These are phyloP conservation scores for Tuber umbilicatum DNA, from an alignment of 495 filamentous ascomycete species.

Conservation along the genomic window DNA sequence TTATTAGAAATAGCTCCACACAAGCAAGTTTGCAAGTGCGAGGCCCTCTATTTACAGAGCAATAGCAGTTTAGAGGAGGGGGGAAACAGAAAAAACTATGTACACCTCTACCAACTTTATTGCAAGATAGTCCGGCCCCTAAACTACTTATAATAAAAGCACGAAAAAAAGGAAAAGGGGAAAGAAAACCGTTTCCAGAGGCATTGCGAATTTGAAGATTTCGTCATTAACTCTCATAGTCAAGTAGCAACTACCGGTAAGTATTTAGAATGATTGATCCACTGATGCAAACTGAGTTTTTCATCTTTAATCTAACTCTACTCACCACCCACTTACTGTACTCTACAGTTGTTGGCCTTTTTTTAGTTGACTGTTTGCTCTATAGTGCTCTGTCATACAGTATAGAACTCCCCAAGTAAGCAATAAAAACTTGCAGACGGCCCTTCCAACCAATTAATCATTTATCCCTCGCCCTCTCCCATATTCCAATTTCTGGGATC, in stretches of 20 bases:
- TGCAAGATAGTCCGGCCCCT: no score
- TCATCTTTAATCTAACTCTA: neutral
- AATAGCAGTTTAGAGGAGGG: neutral
- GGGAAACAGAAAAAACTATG: no score
- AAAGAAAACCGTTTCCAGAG: no score
- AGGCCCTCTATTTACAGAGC: neutral
- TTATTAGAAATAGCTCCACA: neutral
- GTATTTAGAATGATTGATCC: neutral
- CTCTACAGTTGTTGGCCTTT: neutral
- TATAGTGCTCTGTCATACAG: neutral
- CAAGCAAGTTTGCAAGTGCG: neutral
- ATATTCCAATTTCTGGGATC: slow-evolving; percentile 6
- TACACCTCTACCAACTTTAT: no score
- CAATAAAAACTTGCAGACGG: neutral
- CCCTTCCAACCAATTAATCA: neutral
- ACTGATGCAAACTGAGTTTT: neutral
- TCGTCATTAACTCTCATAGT: slow-evolving; percentile 7
- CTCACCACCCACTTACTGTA: neutral
- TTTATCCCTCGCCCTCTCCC: neutral
- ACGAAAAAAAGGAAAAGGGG: no score
- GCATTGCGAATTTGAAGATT: neutral
- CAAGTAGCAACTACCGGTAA: slow-evolving; percentile 12
- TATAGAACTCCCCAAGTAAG: neutral
- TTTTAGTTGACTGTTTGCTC: neutral
- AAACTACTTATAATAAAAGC: no score